Conservation (phyloP, 208 protist genomes). For the Trypanosoma brucei region DNA sequence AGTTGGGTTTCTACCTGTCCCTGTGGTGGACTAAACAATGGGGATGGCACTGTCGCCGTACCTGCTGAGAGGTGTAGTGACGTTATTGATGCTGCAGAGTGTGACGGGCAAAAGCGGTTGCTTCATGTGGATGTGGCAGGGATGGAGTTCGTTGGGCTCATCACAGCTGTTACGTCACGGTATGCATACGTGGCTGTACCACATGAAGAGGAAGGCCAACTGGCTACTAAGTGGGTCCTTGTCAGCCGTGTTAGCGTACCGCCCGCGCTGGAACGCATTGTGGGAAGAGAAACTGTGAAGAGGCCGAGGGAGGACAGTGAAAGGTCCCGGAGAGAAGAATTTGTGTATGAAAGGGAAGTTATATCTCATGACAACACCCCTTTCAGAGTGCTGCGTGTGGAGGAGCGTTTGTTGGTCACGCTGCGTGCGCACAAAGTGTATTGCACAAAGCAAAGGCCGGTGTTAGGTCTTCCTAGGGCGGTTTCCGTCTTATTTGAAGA, state of each 20-base stretch:
- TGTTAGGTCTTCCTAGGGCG: background rate
- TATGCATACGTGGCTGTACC: conserved; percentile 77
- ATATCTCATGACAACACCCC: conserved; percentile 32
- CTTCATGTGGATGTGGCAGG: conserved; percentile 70
- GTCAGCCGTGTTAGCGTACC: conserved; percentile 23
- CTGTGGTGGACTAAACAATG: too few species aligned
- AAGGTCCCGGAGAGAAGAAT: conserved; percentile 1
- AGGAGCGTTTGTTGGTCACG: conserved; percentile 28
- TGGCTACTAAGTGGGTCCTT: conserved; percentile 12
- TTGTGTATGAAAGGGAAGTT: conserved; percentile 20
- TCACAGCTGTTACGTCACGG: conserved; percentile 48
- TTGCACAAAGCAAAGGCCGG: conserved; percentile 25
- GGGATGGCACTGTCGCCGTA: background rate
- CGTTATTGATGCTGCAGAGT: conserved; percentile 14
- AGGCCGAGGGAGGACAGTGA: conserved; percentile 9
- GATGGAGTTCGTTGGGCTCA: conserved; percentile 54
- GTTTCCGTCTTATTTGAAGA: conserved; percentile 48
- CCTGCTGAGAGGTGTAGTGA: background rate
- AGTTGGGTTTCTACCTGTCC: conserved; percentile 31
- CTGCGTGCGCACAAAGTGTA: conserved; percentile 58
- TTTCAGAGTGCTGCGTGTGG: conserved; percentile 14
- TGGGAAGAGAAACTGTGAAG: background rate
- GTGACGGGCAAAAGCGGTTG: conserved; percentile 17
- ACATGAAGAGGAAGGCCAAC: conserved; percentile 7
- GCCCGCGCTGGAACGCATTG: conserved; percentile 11